Percentiles rank a stretch among this genome's conserved stretches.
phyloP scores from a whole-genome alignment of 192 early-diverging fungal species.

The Umbelopsis vinacea region DNA sequence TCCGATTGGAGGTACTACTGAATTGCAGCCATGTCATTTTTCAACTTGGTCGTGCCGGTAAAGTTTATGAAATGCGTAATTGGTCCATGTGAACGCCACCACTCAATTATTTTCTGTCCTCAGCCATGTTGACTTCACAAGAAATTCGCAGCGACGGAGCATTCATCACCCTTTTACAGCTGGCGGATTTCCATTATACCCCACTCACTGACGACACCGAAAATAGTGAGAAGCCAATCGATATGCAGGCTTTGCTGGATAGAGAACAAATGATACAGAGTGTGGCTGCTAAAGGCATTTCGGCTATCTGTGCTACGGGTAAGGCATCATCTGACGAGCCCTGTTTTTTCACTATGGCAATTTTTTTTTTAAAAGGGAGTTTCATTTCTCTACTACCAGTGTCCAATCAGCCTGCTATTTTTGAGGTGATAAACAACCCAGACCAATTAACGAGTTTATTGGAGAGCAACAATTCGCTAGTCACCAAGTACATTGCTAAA shows the following conservation, averaged over 20 bases:
- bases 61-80: not conserved
- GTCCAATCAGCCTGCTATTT: slow-evolving; percentile 54
- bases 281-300: slow-evolving; percentile 49
- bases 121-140: slow-evolving; percentile 28
- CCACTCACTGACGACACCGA: not conserved
- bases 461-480: slow-evolving; percentile 46
- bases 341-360: not conserved
- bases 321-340: not conserved
- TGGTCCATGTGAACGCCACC: too few species aligned
- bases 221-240: slow-evolving; percentile 32
- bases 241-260: slow-evolving; percentile 31
- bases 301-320: slow-evolving; percentile 43
- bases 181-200: slow-evolving; percentile 25
- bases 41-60: slow-evolving; percentile 30
- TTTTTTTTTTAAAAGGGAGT: not conserved
- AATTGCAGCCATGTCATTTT: slow-evolving; percentile 31
- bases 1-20: slow-evolving; percentile 24
- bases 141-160: slow-evolving; percentile 33
- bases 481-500: slow-evolving; percentile 59
- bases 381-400: slow-evolving; percentile 28
- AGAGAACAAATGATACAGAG: slow-evolving; percentile 44
- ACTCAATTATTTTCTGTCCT: too few species aligned
- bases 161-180: slow-evolving; percentile 30
- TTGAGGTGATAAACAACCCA: slow-evolving; percentile 46
- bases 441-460: slow-evolving; percentile 46